phyloP scores from a whole-genome alignment of 345 rosid genomes.

The Populus alba region DNA sequence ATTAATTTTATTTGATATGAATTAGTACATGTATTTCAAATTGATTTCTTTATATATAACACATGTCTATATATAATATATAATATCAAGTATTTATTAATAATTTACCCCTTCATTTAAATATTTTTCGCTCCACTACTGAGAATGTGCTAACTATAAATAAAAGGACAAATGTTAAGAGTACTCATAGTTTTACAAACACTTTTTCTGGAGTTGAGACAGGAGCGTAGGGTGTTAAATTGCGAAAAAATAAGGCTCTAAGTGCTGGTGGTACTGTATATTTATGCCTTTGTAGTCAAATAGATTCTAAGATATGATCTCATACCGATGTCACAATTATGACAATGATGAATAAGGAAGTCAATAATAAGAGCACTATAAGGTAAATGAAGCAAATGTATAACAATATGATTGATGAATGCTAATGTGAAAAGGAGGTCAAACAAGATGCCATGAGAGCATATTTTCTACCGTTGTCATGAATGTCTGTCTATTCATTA shows the following conservation, averaged over 20 bases:
- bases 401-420: not conserved
- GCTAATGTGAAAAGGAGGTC: not conserved
- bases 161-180: too few species aligned
- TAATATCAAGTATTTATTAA: too few species aligned
- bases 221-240: too few species aligned
- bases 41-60: too few species aligned
- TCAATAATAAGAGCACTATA: conserved; percentile 4
- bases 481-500: not conserved
- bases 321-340: conserved; percentile 17
- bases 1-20: too few species aligned
- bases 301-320: not conserved
- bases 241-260: not conserved
- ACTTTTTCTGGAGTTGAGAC: not conserved
- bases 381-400: not conserved
- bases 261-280: conserved; percentile 4
- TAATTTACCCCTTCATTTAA: too few species aligned
- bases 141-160: too few species aligned
- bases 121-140: too few species aligned
- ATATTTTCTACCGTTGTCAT: not conserved
- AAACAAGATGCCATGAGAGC: not conserved
- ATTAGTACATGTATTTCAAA: too few species aligned
- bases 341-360: not conserved
- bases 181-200: not conserved
- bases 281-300: not conserved
- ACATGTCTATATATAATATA: too few species aligned